A percentile compares a stretch with the other conserved stretches of the same genome.
Evolutionary conservation across 192 early-diverging fungal species (phyloP).

Genomic region (Podila horticola): DNA sequence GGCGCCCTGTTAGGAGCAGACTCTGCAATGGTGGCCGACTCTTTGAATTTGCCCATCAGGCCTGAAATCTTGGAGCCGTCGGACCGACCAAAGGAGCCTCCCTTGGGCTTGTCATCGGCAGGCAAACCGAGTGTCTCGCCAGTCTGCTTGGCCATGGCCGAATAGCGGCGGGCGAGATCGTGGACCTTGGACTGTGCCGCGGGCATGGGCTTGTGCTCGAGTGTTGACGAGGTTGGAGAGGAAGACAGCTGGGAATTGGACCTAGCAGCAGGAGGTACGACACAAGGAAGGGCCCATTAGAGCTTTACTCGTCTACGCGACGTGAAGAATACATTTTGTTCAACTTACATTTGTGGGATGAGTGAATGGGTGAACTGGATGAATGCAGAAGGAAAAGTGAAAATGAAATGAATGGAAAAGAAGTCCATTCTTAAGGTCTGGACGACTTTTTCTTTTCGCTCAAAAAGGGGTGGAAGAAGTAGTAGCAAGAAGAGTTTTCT

Average conservation of each 20-base stretch:
- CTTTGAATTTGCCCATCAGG: conserved; percentile 6
- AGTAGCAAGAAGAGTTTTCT: too few species aligned
- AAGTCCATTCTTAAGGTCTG: too few species aligned
- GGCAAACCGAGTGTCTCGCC: background rate
- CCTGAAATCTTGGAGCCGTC: conserved; percentile 22
- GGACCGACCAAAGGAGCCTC: conserved; percentile 14
- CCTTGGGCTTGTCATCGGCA: background rate
- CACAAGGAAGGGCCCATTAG: background rate
- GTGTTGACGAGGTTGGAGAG: conserved; percentile 8
- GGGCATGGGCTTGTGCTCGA: conserved; percentile 22
- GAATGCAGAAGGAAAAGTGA: background rate
- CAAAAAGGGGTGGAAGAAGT: background rate
- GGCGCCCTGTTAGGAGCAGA: background rate
- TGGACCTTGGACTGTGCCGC: conserved; percentile 23
- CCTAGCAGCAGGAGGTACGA: background rate
- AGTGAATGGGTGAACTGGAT: background rate
- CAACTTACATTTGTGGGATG: background rate
- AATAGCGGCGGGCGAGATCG: conserved; percentile 22
- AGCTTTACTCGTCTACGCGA: too few species aligned
- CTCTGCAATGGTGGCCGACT: background rate
- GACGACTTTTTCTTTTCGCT: too few species aligned
- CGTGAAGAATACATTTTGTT: background rate
- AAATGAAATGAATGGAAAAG: conserved; percentile 1
- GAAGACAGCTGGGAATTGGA: conserved; percentile 8
- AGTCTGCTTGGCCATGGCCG: conserved; percentile 22